These are phyloP conservation scores for Russula olivacea DNA, from an alignment of 768 basidiomycete species.

Conservation along the genomic window DNA sequence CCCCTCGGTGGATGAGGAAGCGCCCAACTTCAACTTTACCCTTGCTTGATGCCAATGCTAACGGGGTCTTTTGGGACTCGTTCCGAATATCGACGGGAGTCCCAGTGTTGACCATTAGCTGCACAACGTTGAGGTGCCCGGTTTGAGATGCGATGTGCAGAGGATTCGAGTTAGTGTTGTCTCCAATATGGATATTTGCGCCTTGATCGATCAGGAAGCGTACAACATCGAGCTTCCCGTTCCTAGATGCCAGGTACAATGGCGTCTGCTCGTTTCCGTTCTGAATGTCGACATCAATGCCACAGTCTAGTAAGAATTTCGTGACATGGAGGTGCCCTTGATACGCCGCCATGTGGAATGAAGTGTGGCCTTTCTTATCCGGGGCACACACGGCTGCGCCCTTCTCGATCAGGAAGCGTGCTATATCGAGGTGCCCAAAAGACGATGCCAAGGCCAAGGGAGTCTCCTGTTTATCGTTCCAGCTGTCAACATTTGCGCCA, in stretches of 20 bases:
- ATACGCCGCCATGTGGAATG: background rate
- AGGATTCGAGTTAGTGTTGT: background rate
- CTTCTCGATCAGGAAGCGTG: background rate
- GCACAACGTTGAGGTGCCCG: background rate
- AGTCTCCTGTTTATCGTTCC: background rate
- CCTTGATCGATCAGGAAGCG: background rate
- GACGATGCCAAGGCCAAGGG: background rate
- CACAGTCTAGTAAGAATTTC: background rate
- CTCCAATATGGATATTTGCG: background rate
- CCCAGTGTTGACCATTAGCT: background rate
- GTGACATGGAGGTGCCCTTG: background rate
- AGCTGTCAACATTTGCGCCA: background rate
- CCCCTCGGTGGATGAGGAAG: background rate
- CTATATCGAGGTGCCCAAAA: background rate
- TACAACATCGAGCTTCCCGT: background rate
- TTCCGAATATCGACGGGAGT: background rate
- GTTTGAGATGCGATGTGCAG: background rate
- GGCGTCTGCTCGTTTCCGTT: background rate
- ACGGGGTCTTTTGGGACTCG: constrained; percentile 27
- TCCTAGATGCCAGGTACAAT: background rate
- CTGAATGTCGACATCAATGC: background rate
- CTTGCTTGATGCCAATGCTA: constrained; percentile 42
- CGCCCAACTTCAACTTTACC: background rate
- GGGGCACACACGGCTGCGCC: background rate
- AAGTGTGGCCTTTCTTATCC: background rate